A percentile compares a stretch with the other conserved stretches of the same genome.
These are phyloP conservation scores for Eucalyptus dawsonii DNA, from an alignment of 345 rosid species.

Conservation along the genomic window DNA sequence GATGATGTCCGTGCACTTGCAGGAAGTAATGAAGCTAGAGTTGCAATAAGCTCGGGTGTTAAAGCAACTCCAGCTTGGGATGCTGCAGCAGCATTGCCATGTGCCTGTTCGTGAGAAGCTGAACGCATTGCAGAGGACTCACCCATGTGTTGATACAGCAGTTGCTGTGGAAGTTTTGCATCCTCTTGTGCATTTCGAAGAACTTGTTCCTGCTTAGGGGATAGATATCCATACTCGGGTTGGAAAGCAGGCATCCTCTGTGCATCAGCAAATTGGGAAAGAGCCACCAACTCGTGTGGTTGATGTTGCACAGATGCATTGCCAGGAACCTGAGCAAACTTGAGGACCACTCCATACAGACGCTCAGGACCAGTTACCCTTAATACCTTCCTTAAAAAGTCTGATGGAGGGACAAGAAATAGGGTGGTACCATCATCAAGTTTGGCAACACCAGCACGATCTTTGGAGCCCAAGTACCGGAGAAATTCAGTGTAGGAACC, in stretches of 20 bases:
- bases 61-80: constrained; percentile 57
- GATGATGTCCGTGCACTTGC: constrained; percentile 28
- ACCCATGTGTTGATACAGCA: constrained; percentile 9
- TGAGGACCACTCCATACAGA: constrained; percentile 87
- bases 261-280: constrained; percentile 22
- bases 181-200: constrained; percentile 35
- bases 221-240: constrained; percentile 15
- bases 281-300: constrained; percentile 8
- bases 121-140: constrained; percentile 23
- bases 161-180: constrained; percentile 21
- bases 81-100: constrained; percentile 9
- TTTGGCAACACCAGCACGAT: constrained; percentile 97
- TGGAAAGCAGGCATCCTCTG: constrained; percentile 8
- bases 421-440: constrained; percentile 80
- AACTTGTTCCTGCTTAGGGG: constrained; percentile 26
- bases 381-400: constrained; percentile 69
- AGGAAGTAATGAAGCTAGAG: constrained; percentile 62
- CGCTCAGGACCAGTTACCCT: constrained; percentile 84
- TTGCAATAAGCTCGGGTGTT: constrained; percentile 80
- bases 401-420: constrained; percentile 93
- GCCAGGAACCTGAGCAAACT: constrained; percentile 45
- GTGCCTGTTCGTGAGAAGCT: constrained; percentile 14
- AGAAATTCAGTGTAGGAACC: constrained; percentile 94
- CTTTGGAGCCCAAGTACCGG: constrained; percentile 73
- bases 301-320: constrained; percentile 19